Percentiles rank a stretch among this genome's conserved stretches.
phyloP scores from a whole-genome alignment of 2,329 filamentous ascomycete genomes.

The Claviceps monticola region DNA sequence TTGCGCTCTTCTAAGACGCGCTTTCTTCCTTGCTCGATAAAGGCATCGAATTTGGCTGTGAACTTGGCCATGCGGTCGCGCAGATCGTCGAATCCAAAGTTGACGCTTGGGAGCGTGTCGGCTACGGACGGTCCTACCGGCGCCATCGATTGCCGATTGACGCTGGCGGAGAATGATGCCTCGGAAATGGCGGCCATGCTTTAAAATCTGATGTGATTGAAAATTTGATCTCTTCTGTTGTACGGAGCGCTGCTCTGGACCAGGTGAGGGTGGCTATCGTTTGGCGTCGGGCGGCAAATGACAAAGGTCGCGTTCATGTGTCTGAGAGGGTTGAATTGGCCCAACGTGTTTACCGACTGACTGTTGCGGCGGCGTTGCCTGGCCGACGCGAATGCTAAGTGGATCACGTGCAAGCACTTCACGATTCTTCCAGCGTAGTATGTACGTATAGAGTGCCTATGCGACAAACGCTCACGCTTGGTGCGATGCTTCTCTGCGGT shows the following conservation, averaged over 20 bases:
- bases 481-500: neutral
- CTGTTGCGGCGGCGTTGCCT: neutral
- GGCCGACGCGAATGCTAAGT: neutral
- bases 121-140: constrained; percentile 52
- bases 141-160: constrained; percentile 42
- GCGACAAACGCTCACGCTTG: too few species aligned
- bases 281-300: neutral
- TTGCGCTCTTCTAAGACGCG: constrained; percentile 86
- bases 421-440: neutral
- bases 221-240: neutral
- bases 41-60: constrained; percentile 77
- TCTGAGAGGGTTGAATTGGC: neutral
- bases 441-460: too few species aligned
- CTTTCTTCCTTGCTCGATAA: constrained; percentile 84
- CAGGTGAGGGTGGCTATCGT: neutral
- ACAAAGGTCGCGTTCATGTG: neutral
- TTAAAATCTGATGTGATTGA: neutral
- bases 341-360: constrained; percentile 5
- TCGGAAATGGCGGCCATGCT: constrained; percentile 52
- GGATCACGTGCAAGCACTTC: constrained; percentile 10
- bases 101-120: constrained; percentile 71
- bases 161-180: constrained; percentile 51
- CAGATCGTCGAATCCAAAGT: constrained; percentile 92
- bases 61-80: constrained; percentile 93
- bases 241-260: neutral